Conservation (phyloP, 306 rosid species). For the Medicago arabica region DNA sequence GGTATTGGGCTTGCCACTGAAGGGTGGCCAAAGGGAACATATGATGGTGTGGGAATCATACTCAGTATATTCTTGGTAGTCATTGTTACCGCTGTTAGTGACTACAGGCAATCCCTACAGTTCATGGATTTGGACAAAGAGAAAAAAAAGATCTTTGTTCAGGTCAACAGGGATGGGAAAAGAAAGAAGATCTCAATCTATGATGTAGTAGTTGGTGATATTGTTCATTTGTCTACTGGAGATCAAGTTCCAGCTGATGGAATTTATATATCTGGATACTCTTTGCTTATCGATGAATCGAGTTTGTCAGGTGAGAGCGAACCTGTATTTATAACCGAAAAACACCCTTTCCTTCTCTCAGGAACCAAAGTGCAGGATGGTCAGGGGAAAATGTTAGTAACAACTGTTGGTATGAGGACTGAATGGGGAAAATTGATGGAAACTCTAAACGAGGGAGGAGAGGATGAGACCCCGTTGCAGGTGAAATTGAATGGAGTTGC, state of each 20-base stretch:
- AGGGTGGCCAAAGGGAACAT: constrained; percentile 90
- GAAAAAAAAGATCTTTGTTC: constrained; percentile 85
- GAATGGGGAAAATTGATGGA: constrained; percentile 99
- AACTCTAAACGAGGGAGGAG: constrained; percentile 89
- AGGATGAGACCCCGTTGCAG: constrained; percentile 98
- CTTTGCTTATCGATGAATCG: constrained; percentile 82
- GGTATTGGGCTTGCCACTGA: constrained; percentile 88
- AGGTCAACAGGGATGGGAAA: constrained; percentile 79
- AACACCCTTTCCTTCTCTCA: constrained; percentile 87
- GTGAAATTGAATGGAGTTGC: constrained; percentile 97
- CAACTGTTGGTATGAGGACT: constrained; percentile 96
- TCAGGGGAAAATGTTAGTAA: constrained; percentile 85
- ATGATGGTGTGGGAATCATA: constrained; percentile 92
- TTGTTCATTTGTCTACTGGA: constrained; percentile 89
- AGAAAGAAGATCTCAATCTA: constrained; percentile 75
- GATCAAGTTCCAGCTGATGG: constrained; percentile 99
- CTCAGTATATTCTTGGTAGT: constrained; percentile 81
- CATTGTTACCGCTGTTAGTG: constrained; percentile 87
- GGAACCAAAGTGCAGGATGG: constrained; percentile 99
- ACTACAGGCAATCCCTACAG: constrained; percentile 88
- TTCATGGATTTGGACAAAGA: constrained; percentile 82
- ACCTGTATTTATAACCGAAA: constrained; percentile 60
- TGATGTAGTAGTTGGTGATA: constrained; percentile 88
- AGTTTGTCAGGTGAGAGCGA: constrained; percentile 98
- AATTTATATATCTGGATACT: constrained; percentile 72